Evolutionary conservation across 129 eudicot genomes (phyloP).

Genomic region (Oenanthe sinensis): DNA sequence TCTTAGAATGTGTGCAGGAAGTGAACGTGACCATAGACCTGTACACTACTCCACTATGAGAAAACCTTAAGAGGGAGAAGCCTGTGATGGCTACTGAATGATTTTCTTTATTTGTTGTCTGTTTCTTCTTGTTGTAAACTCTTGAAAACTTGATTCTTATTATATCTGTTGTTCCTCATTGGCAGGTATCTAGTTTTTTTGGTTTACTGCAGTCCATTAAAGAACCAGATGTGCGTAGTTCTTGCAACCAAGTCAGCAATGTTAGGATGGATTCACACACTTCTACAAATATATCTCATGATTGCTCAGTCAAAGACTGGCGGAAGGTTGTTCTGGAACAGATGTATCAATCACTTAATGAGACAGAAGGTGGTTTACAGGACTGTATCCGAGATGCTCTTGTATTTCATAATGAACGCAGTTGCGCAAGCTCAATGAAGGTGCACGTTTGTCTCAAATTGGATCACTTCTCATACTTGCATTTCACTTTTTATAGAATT

Average conservation of each 20-base stretch:
- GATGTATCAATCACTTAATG: constrained; percentile 37
- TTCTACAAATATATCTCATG: constrained; percentile 24
- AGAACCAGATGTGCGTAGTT: constrained; percentile 20
- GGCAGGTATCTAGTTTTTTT: neutral
- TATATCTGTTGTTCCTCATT: neutral
- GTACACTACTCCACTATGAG: neutral
- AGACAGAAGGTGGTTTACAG: constrained; percentile 40
- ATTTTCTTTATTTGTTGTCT: neutral
- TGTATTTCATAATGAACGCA: constrained; percentile 24
- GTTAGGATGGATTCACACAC: constrained; percentile 32
- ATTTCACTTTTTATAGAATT: neutral
- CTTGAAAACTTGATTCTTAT: neutral
- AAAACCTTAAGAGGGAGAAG: neutral
- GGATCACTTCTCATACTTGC: neutral
- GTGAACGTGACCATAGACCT: neutral
- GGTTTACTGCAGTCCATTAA: neutral
- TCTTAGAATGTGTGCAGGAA: neutral
- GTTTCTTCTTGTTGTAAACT: neutral
- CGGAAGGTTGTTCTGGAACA: constrained; percentile 35
- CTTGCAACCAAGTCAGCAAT: constrained; percentile 29
- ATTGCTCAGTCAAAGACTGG: constrained; percentile 32
- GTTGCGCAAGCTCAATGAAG: constrained; percentile 31
- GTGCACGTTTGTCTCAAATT: neutral
- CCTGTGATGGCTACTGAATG: neutral
- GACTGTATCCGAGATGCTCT: constrained; percentile 46